Conservation (phyloP, 306 rosid species). For the Elaeagnus macrophylla region DNA sequence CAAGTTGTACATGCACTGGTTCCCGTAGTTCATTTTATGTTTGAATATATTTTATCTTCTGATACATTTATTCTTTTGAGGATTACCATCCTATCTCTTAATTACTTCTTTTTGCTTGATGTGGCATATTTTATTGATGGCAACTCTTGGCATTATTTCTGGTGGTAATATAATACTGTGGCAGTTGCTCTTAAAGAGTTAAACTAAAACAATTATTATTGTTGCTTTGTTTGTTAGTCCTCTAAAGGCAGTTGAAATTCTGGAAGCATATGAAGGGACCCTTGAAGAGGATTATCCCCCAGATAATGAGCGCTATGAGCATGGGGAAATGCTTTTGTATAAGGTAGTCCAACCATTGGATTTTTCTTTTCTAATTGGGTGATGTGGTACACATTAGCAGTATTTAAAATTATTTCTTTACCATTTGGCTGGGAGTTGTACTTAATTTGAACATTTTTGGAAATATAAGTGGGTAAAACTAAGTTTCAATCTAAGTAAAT, state of each 20-base stretch:
- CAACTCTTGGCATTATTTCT: not conserved
- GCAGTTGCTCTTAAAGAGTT: conserved; percentile 2
- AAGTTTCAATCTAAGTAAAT: too few species aligned
- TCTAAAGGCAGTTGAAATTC: conserved; percentile 86
- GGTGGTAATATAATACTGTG: conserved; percentile 2
- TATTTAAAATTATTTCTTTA: too few species aligned
- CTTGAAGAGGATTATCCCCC: conserved; percentile 95
- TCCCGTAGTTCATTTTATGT: not conserved
- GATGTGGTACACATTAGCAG: too few species aligned
- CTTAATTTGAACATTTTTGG: too few species aligned
- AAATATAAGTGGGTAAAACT: too few species aligned
- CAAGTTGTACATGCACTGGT: not conserved
- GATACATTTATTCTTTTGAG: not conserved
- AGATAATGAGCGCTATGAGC: conserved; percentile 92
- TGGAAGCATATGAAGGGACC: conserved; percentile 98
- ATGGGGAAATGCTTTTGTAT: conserved; percentile 93
- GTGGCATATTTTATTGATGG: not conserved
- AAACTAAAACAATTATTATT: conserved; percentile 13
- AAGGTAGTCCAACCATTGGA: conserved; percentile 45
- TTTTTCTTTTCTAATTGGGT: too few species aligned
- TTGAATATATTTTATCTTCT: not conserved
- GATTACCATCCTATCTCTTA: not conserved
- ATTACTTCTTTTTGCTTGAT: not conserved
- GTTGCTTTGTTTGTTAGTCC: conserved; percentile 34
- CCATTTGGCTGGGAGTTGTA: not conserved